Evolutionary conservation across 176 grass and related monocot species (phyloP), one percentile per base, ranked within the genome.

Genomic region (Musa schizocarpa): DNA sequence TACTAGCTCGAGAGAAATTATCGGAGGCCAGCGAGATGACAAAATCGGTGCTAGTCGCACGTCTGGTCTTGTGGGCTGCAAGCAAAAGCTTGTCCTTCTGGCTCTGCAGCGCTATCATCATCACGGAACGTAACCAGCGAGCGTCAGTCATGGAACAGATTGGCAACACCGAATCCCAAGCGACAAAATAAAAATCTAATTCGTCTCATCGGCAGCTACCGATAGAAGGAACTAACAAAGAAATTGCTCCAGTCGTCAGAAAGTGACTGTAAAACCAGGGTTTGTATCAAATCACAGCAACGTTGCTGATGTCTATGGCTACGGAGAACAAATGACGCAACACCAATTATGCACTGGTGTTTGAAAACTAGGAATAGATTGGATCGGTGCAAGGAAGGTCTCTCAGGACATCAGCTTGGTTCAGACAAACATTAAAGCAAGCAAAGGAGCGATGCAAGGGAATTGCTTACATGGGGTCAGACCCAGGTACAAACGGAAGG

Each of bases 51-150:
- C 88, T 85, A 1, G 96, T 74, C 10, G 96, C 86, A 50, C 88
- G 86, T 52, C 96, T 85, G 65, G 94, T 83, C 88, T 92, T 99
- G 21, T 86, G 88, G 0, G 96, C 96, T 72, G 96, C 91, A 75
- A 99, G 85, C 81, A 99, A 79, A 77, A 99, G 82, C 81, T 99
- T 99, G 63, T 94, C 88, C 1, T 99, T 94, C 62, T 89, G 90
- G 27, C 85, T 85, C 13, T 99, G 85, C 51, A 89, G 82, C 66
- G 95, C 95, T 26, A 57, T 14, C 65, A 78, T 50, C 61, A 20
- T 58, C 57, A 63, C 72, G 25, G 43, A 24, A 22, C 22, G 22
- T 22, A 22, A 22, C 22, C 22, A 22, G 22, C 22, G 22, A 22
- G 10, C 54, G 52, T 51, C 19, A 76, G 26, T 27, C 2, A 27